Base-by-base conservation (phyloP, 164 flowering plant genomes). In the Annona squamosa region DNA sequence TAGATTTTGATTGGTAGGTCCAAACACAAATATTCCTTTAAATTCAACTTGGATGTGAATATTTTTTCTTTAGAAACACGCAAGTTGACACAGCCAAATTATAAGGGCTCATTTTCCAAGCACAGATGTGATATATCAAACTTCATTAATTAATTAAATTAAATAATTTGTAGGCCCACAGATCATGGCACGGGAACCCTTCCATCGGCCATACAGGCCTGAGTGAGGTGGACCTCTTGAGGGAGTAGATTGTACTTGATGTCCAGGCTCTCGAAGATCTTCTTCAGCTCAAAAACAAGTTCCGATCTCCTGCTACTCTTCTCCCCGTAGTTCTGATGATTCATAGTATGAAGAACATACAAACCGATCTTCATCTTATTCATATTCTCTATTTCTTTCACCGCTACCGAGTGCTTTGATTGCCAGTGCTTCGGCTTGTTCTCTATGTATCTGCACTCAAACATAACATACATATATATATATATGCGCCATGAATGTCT, bases 351-450 rank as follows among this genome's bases (percentile, higher is more conserved):
- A 4, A 59, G 62, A 6, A 86, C 81, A 57, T 71, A 77, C 0
- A 86, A 68, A 44, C 44, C 41, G 79, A 88, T 74, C 72, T 85
- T 85, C 85, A 88, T 68, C 82, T 80, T 82, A 79, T 84, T 61
- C 71, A 86, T 57, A 57, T 85, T 80, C 73, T 85, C 87, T 0
- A 86, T 81, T 73, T 83, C 89, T 77, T 80, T 85, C 71, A 85
- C 84, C 65, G 79, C 16, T 69, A 88, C 65, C 0, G 68, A 3
- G 73, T 85, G 85, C 41, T 80, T 80, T 16, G 84, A 80, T 65
- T n/a, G 73, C 91, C 91, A 88, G 61, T 83, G 44, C 76, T 81
- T 78, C 4, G 87, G 89, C 77, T 84, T 86, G 75, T 84, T 78
- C 67, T 85, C 86, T n/a, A 88, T 68, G 72, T 80, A 88, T 44